phyloP scores from a whole-genome alignment of 371 early-diverging fungal genomes.

The Mucor circinelloides region DNA sequence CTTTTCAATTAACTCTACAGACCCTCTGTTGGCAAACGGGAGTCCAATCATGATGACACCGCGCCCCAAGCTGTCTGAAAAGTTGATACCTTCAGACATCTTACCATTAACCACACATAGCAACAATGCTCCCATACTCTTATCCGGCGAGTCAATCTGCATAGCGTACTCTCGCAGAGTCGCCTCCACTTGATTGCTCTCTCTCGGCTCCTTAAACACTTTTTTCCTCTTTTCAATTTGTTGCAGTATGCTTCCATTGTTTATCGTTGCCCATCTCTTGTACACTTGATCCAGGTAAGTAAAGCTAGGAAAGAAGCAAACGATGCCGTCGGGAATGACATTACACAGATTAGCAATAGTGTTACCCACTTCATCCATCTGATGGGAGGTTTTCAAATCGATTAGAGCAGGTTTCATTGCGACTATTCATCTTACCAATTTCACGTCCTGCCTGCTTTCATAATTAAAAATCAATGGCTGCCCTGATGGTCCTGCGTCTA shows the following conservation, averaged over 20 bases:
- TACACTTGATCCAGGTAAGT: constrained; percentile 75
- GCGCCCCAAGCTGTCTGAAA: constrained; percentile 83
- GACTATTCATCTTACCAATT: constrained; percentile 39
- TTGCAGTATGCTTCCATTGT: constrained; percentile 37
- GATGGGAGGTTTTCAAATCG: neutral
- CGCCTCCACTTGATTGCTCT: constrained; percentile 59
- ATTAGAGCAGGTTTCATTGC: neutral
- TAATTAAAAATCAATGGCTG: constrained; percentile 71
- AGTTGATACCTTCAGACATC: constrained; percentile 98
- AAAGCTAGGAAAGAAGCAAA: constrained; percentile 95
- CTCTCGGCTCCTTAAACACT: constrained; percentile 75
- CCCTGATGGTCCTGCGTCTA: constrained; percentile 69
- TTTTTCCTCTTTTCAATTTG: constrained; percentile 63
- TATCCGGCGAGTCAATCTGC: constrained; percentile 41
- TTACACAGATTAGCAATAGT: constrained; percentile 74
- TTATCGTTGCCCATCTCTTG: constrained; percentile 51
- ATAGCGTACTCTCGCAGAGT: constrained; percentile 63
- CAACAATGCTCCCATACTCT: constrained; percentile 75
- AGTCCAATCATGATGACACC: constrained; percentile 90
- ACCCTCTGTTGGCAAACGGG: constrained; percentile 80
- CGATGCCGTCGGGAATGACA: constrained; percentile 92
- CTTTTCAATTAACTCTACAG: constrained; percentile 79
- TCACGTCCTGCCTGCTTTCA: constrained; percentile 60
- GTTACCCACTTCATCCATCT: constrained; percentile 77
- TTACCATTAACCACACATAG: constrained; percentile 97